phyloP scores from a whole-genome alignment of 176 grass and related monocot species.

The Oryza glumipatula region DNA sequence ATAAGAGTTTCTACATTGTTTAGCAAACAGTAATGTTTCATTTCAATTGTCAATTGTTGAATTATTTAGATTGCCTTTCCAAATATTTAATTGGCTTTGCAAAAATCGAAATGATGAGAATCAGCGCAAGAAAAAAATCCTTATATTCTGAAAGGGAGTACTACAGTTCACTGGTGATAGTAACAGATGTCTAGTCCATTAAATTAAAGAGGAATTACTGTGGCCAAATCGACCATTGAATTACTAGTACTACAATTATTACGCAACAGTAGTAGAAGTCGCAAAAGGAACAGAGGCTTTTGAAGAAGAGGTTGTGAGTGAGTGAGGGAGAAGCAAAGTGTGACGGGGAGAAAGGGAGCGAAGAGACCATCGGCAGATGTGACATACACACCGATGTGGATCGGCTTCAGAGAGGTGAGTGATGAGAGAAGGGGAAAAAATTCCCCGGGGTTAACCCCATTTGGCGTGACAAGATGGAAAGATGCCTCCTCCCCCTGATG shows the following conservation, averaged over 20 bases:
- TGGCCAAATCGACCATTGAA: neutral
- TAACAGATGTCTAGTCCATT: neutral
- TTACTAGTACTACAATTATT: neutral
- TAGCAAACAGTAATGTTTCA: no score
- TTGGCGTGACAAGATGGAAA: neutral
- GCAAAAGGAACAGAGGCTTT: neutral
- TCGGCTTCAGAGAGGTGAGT: neutral
- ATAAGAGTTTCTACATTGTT: no score
- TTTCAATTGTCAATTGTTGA: no score
- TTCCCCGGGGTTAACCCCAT: constrained; percentile 27
- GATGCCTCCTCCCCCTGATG: neutral
- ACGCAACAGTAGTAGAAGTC: neutral
- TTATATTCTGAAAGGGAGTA: neutral
- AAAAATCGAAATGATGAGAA: no score
- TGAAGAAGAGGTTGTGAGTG: neutral
- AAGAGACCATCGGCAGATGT: constrained; percentile 12
- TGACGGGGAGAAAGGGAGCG: neutral
- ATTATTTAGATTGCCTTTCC: no score
- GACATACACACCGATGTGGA: constrained; percentile 32
- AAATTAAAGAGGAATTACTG: neutral
- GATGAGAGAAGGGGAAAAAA: neutral
- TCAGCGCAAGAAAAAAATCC: no score
- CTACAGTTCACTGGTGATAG: neutral
- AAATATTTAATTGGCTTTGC: no score
- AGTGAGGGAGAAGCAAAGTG: neutral